phyloP scores from a whole-genome alignment of 2,329 filamentous ascomycete species.

The Knufia fluminis region DNA sequence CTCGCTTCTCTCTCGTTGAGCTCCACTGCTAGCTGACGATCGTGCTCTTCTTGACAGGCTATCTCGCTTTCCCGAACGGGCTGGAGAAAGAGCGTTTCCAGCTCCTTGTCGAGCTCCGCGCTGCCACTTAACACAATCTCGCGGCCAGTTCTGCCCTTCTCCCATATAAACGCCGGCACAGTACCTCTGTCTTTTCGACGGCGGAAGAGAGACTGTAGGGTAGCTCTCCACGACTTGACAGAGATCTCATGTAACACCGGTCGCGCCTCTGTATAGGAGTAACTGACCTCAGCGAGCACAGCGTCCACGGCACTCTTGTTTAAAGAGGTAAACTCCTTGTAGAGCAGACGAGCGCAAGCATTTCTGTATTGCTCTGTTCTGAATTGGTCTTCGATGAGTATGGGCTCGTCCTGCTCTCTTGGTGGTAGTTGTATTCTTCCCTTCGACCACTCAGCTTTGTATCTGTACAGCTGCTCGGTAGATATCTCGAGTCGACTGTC shows the following conservation, averaged over 20 bases:
- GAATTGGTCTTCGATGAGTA: constrained; percentile 36
- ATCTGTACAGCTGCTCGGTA: constrained; percentile 38
- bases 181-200: constrained; percentile 33
- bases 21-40: constrained; percentile 32
- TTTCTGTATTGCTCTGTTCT: constrained; percentile 35
- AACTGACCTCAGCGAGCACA: constrained; percentile 41
- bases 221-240: constrained; percentile 35
- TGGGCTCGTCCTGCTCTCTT: constrained; percentile 18
- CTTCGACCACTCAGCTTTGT: constrained; percentile 39
- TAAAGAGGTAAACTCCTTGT: constrained; percentile 35
- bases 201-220: constrained; percentile 35
- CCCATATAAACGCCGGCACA: constrained; percentile 33
- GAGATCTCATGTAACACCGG: constrained; percentile 36
- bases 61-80: constrained; percentile 30
- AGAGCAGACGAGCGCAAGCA: constrained; percentile 31
- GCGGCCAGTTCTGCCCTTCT: constrained; percentile 26
- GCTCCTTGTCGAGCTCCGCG: constrained; percentile 35
- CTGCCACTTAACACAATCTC: constrained; percentile 30
- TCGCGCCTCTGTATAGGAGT: constrained; percentile 35
- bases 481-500: constrained; percentile 38
- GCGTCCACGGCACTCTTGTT: constrained; percentile 38
- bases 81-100: constrained; percentile 30
- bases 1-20: constrained; percentile 35
- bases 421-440: constrained; percentile 36
- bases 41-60: constrained; percentile 30